Evolutionary conservation across 345 rosid genomes (phyloP), one percentile per base, ranked within the genome.

Genomic region (Brassica napus): DNA sequence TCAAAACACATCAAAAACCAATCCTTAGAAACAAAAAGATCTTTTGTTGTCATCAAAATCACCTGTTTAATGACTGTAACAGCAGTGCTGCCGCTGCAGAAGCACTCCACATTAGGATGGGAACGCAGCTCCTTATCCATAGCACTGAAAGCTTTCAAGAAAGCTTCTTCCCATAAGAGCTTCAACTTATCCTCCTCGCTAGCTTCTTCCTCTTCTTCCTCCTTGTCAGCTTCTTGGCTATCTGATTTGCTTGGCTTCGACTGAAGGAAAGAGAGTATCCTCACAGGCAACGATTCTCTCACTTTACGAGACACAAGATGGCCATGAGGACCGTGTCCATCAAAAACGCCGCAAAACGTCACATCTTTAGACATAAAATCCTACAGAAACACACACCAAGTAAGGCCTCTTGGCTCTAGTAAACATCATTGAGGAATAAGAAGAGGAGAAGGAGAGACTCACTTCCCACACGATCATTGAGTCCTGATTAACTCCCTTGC

Each of bases 381-480:
- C 99, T 95, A 79, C 63, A 86, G 31, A 18, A 39, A 70, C 6
- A 15, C 10, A 71, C 63, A 81, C 52, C 74, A 71, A 57, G 47
- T 4, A 54, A 68, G 23, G 23, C 23, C 23, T 21, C 23, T 21
- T 21, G 44, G 14, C 59, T 21, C 37, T 66, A 26, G 77, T 63
- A 57, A 79, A 59, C 74, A 67, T 15, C 69, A 67, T 6, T 24
- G 24, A 58, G 16, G 57, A 81, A 66, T 64, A 14, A 68, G n/a
- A 79, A 63, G 39, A 47, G 10, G 49, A 35, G 82, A 65, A 82
- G 68, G 8, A 55, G 68, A 54, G 86, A 84, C 97, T 88, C 82
- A 96, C 99, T 85, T 96, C 99, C 99, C 99, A 96, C 21, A 96
- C 98, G 60, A 96, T 81, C 99, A 96, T 93, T 0, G 99, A 94